Conservation (phyloP, 768 basidiomycete genomes). For the Suillus americanus region DNA sequence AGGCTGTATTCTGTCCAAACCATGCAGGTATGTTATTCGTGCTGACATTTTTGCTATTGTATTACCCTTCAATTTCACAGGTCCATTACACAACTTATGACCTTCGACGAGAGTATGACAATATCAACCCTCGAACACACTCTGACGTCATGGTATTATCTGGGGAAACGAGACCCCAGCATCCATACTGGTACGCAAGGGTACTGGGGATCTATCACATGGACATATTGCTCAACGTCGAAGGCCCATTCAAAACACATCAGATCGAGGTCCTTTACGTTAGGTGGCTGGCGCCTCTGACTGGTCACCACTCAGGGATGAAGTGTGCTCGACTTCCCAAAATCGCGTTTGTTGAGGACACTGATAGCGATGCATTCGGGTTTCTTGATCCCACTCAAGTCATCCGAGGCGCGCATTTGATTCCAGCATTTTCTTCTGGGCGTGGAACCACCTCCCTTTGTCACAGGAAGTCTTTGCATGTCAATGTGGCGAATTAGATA, state of each 20-base stretch:
- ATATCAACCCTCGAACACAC: slow-evolving; percentile 28
- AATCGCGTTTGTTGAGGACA: not conserved
- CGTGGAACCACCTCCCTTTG: not conserved
- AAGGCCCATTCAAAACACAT: not conserved
- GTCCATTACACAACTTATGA: slow-evolving; percentile 22
- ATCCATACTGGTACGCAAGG: slow-evolving; percentile 39
- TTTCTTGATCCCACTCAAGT: slow-evolving; percentile 4
- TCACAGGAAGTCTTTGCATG: not conserved
- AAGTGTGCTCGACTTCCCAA: not conserved
- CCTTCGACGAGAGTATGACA: slow-evolving; percentile 12
- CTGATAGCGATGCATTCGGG: not conserved
- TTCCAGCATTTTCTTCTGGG: not conserved
- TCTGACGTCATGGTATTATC: slow-evolving; percentile 36
- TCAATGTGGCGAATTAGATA: slow-evolving; percentile 5
- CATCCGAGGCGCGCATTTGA: slow-evolving; percentile 2
- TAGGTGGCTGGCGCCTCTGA: not conserved
- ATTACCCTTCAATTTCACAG: too few species aligned
- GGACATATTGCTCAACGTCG: not conserved
- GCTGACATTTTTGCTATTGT: too few species aligned
- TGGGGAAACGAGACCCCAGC: slow-evolving; percentile 6
- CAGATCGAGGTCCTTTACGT: not conserved
- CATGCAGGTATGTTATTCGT: not conserved
- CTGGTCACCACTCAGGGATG: not conserved
- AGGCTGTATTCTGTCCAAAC: not conserved
- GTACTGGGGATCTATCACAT: slow-evolving; percentile 36